Evolutionary conservation across 805 yeast species (phyloP).

Genomic region (Starmera pachycereana): DNA sequence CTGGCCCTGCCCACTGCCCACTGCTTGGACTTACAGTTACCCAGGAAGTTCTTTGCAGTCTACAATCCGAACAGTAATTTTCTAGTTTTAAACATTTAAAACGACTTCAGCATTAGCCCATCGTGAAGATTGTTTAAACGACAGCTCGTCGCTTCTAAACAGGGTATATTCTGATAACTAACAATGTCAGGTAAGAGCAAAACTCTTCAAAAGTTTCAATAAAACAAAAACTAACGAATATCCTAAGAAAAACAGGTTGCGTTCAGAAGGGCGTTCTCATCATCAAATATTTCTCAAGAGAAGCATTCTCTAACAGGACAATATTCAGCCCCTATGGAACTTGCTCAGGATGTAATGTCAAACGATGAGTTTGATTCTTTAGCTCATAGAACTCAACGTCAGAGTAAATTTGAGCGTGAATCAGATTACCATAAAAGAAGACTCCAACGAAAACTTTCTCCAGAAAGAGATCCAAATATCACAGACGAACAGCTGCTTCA

Average conservation of each 20-base stretch:
- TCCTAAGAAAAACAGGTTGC: not conserved
- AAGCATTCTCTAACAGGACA: constrained; percentile 24
- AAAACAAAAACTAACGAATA: not conserved
- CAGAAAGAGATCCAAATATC: constrained; percentile 20
- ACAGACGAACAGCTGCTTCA: constrained; percentile 34
- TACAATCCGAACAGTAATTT: no score
- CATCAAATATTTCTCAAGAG: not conserved
- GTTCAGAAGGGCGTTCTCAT: not conserved
- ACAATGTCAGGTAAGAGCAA: constrained; percentile 4
- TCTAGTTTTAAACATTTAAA: no score
- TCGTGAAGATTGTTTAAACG: no score
- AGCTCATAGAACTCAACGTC: constrained; percentile 15
- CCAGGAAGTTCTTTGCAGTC: no score
- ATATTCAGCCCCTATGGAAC: constrained; percentile 28
- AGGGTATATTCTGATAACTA: not conserved
- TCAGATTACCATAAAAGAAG: constrained; percentile 37
- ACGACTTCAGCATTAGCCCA: no score
- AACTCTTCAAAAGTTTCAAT: no score
- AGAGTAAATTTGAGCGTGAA: constrained; percentile 27
- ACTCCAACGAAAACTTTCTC: constrained; percentile 20
- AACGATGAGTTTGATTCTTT: constrained; percentile 22
- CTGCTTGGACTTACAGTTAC: no score
- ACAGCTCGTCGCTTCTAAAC: no score
- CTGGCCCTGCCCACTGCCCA: no score
- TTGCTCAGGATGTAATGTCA: constrained; percentile 17